These are phyloP conservation scores for Botrytis squamosa DNA, from an alignment of 2,329 filamentous ascomycete genomes.

Conservation along the genomic window DNA sequence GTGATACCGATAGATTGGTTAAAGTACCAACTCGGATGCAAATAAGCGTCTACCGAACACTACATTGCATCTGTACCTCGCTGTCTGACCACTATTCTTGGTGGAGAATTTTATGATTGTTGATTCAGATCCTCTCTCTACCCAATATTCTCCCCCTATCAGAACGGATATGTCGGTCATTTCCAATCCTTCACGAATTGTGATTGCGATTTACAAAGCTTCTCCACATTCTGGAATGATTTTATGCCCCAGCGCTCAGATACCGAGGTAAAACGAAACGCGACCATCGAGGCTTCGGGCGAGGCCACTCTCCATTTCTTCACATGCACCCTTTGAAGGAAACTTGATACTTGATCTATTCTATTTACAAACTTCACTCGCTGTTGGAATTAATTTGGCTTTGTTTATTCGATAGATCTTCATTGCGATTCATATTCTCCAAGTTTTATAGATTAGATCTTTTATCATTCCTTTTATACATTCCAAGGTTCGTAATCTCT, in stretches of 20 bases:
- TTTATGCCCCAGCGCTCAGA: background rate
- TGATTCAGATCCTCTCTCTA: background rate
- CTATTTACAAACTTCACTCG: background rate
- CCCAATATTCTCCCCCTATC: background rate
- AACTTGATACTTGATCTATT: slow-evolving; percentile 10
- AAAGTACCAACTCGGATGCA: background rate
- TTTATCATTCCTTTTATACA: background rate
- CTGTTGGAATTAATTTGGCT: background rate
- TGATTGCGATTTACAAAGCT: slow-evolving; percentile 9
- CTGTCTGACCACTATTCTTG: background rate
- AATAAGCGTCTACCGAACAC: background rate
- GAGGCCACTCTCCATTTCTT: slow-evolving; percentile 11
- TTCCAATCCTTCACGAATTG: background rate
- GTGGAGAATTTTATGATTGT: background rate
- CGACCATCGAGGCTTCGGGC: slow-evolving; percentile 16
- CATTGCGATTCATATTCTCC: background rate
- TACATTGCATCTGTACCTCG: background rate
- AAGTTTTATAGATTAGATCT: background rate
- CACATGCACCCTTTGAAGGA: background rate
- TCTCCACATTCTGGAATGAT: slow-evolving; percentile 8
- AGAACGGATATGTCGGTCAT: background rate
- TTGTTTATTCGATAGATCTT: background rate
- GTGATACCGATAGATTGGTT: background rate
- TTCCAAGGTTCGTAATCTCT: slow-evolving; percentile 11
- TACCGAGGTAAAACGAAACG: slow-evolving; percentile 21